Evolutionary conservation across 495 filamentous ascomycete genomes (phyloP).

Genomic region (Penicillium waksmanii): DNA sequence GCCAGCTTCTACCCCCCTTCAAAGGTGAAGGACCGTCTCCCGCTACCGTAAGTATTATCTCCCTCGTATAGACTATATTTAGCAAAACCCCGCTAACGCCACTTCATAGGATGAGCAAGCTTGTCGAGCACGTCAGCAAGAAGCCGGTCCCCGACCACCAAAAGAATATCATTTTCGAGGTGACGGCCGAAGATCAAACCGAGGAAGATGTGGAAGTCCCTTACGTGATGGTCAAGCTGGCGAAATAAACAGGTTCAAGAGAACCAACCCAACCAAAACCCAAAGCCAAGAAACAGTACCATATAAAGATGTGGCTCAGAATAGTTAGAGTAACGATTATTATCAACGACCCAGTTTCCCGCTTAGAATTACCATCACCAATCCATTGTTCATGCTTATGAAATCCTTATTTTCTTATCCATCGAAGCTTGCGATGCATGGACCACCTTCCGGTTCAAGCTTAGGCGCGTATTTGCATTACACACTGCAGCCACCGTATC

Average conservation of each 20-base stretch:
- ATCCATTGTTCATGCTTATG: slow-evolving; percentile 15
- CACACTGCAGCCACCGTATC: slow-evolving; percentile 7
- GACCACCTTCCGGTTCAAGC: slow-evolving; percentile 13
- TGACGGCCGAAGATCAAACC: slow-evolving; percentile 85
- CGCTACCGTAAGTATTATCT: slow-evolving; percentile 61
- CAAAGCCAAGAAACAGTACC: background rate
- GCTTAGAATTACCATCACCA: slow-evolving; percentile 21
- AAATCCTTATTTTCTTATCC: too few relatives aligned
- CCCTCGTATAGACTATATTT: background rate
- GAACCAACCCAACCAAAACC: background rate
- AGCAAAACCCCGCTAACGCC: slow-evolving; percentile 10
- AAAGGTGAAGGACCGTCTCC: slow-evolving; percentile 84
- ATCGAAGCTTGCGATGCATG: background rate
- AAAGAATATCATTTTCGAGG: slow-evolving; percentile 94
- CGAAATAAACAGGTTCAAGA: slow-evolving; percentile 35
- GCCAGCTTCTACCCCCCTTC: slow-evolving; percentile 88
- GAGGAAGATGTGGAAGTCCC: slow-evolving; percentile 98
- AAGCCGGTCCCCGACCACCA: slow-evolving; percentile 89
- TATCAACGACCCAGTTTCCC: slow-evolving; percentile 15
- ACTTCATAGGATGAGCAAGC: slow-evolving; percentile 70
- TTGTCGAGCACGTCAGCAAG: slow-evolving; percentile 88
- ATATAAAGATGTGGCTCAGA: slow-evolving; percentile 1
- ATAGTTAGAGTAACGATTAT: slow-evolving; percentile 7
- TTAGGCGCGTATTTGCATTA: slow-evolving; percentile 1
- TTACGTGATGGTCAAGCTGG: slow-evolving; percentile 87